phyloP scores from a whole-genome alignment of 2,329 filamentous ascomycete genomes.

The Drechslerella dactyloides region DNA sequence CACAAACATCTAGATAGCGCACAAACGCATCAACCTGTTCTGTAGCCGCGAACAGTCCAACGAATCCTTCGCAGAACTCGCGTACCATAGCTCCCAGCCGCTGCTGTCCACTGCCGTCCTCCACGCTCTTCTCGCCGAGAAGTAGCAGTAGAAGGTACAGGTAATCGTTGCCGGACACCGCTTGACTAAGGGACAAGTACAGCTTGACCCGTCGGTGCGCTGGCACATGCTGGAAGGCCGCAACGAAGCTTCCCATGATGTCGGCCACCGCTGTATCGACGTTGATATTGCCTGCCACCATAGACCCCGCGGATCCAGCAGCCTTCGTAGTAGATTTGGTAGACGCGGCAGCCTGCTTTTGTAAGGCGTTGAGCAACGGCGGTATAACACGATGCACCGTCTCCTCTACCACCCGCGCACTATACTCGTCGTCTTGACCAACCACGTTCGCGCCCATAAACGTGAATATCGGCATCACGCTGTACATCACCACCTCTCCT shows the following conservation, averaged over 20 bases:
- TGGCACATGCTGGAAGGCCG: constrained; percentile 95
- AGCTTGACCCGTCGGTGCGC: constrained; percentile 80
- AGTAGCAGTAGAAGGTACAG: constrained; percentile 86
- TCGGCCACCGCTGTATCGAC: constrained; percentile 75
- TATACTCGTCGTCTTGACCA: constrained; percentile 93
- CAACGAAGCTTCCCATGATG: constrained; percentile 91
- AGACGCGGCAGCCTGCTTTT: constrained; percentile 69
- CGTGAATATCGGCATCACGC: constrained; percentile 98
- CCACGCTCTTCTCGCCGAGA: constrained; percentile 85
- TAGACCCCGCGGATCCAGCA: background rate
- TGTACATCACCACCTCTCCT: constrained; percentile 90
- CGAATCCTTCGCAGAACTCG: constrained; percentile 76
- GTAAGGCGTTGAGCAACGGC: constrained; percentile 80
- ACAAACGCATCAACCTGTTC: constrained; percentile 79
- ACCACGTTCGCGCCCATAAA: constrained; percentile 94
- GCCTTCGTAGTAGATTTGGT: constrained; percentile 59
- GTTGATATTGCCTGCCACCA: too few species aligned
- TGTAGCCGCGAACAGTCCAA: constrained; percentile 73
- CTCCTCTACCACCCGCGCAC: constrained; percentile 91
- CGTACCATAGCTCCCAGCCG: constrained; percentile 45
- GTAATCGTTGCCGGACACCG: constrained; percentile 83
- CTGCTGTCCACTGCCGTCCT: constrained; percentile 64
- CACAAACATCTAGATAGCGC: constrained; percentile 75
- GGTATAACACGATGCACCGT: constrained; percentile 95
- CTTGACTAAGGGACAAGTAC: constrained; percentile 83